Base-by-base conservation (phyloP, 116 monocot genomes). In the Cymodocea nodosa region DNA sequence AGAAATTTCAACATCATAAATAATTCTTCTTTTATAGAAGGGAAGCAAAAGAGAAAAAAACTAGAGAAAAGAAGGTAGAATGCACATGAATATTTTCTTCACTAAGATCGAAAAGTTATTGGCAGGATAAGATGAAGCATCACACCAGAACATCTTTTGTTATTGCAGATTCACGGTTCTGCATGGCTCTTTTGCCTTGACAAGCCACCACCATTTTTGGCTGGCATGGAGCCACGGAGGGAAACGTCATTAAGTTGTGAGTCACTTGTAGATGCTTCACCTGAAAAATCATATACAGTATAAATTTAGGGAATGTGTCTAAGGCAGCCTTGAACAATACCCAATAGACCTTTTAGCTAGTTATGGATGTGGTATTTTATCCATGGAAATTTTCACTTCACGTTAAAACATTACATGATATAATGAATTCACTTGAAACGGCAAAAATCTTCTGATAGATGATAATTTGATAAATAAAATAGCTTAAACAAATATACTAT, bases 171-270 rank as follows among this genome's bases (percentile, higher is more conserved):
- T 94, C 81, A 75, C 69, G n/a, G 77, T 71, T 56, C 55, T 34
- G 72, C 77, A 57, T 90, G 80, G 63, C 35, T 81, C 64, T 79
- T 94, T 63, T 90, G 86, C 83, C 87, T 95, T 52, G 79, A 75
- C 20, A 95, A 66, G 76, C 79, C 79, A 48, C 82, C 82, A 37
- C 81, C 66, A 71, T 73, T 87, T 62, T 81, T 58, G 57, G 83
- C 82, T 62, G 82, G 81, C 25, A 66, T 59, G 65, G 89, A 63
- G 65, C 70, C 75, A 37, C 83, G 87, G 23, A 77, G 50, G 35
- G 76, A 79, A 86, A 83, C 72, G 24, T 87, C 86, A 51, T 70
- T 54, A 35, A 75, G 62, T 2, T 69, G 73, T 80, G 83, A 90
- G 59, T 79, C 81, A 63, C 68, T 72, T 67, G 69, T 74, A 65